Evolutionary conservation across 2,329 filamentous ascomycete species (phyloP).

Genomic region (Cadophora gregata): DNA sequence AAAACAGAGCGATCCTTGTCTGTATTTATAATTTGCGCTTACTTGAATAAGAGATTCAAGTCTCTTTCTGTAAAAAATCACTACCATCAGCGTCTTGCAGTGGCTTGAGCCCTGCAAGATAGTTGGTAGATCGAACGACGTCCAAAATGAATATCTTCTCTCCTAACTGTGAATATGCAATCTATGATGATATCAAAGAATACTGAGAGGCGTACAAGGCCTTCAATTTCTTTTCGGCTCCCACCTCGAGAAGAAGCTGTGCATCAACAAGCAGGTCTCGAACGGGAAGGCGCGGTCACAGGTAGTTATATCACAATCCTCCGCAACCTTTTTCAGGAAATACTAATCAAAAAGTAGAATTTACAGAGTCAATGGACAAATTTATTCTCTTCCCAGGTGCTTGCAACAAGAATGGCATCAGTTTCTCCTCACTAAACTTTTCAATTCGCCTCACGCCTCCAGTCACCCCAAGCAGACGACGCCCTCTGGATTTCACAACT

Average conservation of each 20-base stretch:
- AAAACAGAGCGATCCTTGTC: too few relatives aligned
- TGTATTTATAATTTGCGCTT: background rate
- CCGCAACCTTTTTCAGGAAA: background rate
- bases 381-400: background rate
- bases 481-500: background rate
- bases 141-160: background rate
- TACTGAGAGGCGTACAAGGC: background rate
- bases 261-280: background rate
- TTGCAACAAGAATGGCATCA: conserved; percentile 4
- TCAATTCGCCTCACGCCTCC: background rate
- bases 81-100: background rate
- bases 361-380: background rate
- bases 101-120: background rate
- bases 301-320: background rate
- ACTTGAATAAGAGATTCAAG: background rate
- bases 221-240: background rate
- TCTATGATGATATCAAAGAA: background rate
- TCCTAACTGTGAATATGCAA: background rate
- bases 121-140: background rate
- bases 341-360: background rate
- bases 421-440: background rate
- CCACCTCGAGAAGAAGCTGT: background rate
- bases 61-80: too few relatives aligned
- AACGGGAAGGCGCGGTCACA: background rate
- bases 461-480: background rate